These are phyloP conservation scores for Lasiosphaeris hirsuta DNA, from an alignment of 495 filamentous ascomycete genomes.

Conservation along the genomic window DNA sequence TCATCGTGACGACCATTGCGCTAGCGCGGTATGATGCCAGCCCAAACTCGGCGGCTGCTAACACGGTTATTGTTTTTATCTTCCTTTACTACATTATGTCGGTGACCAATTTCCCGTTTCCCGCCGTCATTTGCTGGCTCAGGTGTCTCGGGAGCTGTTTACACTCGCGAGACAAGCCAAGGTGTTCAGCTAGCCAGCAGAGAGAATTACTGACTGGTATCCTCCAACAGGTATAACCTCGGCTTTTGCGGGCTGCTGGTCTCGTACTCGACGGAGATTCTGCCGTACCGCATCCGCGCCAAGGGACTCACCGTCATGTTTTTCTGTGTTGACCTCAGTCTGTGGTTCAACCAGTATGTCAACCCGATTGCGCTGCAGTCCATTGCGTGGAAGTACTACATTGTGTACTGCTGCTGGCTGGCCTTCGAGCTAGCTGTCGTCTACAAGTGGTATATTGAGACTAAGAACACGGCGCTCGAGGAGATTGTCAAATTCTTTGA, in stretches of 20 bases:
- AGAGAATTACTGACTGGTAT: too few species aligned
- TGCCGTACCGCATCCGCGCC: slow-evolving; percentile 40
- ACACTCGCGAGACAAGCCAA: too few species aligned
- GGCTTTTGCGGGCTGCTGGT: slow-evolving; percentile 47
- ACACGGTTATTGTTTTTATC: slow-evolving; percentile 42
- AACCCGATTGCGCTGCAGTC: slow-evolving; percentile 45
- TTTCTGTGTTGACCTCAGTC: slow-evolving; percentile 40
- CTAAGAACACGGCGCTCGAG: slow-evolving; percentile 46
- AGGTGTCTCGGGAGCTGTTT: too few species aligned
- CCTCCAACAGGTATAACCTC: too few species aligned
- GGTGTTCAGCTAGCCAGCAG: too few species aligned
- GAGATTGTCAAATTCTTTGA: slow-evolving; percentile 48
- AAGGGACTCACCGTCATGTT: slow-evolving; percentile 49
- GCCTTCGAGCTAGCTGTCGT: slow-evolving; percentile 42
- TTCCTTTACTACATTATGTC: slow-evolving; percentile 52
- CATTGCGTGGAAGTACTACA: slow-evolving; percentile 44
- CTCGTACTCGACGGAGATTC: slow-evolving; percentile 39
- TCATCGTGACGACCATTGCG: slow-evolving; percentile 50
- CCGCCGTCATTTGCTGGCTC: too few species aligned
- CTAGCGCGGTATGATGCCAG: slow-evolving; percentile 42
- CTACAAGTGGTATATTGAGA: slow-evolving; percentile 46
- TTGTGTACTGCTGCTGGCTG: slow-evolving; percentile 43
- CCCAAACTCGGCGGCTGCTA: slow-evolving; percentile 26
- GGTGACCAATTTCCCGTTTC: too few species aligned
- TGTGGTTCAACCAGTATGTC: slow-evolving; percentile 50